Percentiles rank a stretch among this genome's conserved stretches.
Evolutionary conservation across 768 basidiomycete species (phyloP).

Genomic region (Omphalotus guepiniiformis): DNA sequence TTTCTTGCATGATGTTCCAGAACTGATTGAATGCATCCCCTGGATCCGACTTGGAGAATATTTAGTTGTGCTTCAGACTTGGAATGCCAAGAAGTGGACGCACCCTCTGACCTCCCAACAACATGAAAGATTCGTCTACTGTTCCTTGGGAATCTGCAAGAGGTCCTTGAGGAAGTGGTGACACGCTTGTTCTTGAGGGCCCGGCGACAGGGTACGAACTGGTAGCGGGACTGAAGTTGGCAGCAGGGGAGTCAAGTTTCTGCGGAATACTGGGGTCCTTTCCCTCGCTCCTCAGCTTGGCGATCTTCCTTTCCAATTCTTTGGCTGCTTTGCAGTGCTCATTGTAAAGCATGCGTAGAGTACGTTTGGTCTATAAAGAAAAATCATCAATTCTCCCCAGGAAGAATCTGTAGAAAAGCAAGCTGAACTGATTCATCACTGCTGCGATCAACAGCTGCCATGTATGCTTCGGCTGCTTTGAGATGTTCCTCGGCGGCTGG

Average conservation of each 20-base stretch:
- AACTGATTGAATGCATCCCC: slow-evolving; percentile 87
- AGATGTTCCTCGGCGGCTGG: slow-evolving; percentile 70
- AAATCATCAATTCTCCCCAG: slow-evolving; percentile 7
- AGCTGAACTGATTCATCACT: slow-evolving; percentile 63
- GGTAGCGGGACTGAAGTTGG: slow-evolving; percentile 22
- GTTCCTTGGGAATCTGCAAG: slow-evolving; percentile 55
- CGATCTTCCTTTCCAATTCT: slow-evolving; percentile 68
- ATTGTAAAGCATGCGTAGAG: slow-evolving; percentile 68
- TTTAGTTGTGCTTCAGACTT: slow-evolving; percentile 7
- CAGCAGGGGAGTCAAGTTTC: slow-evolving; percentile 33
- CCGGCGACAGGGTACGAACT: slow-evolving; percentile 23
- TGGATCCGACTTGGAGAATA: slow-evolving; percentile 57
- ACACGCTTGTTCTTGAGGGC: slow-evolving; percentile 38
- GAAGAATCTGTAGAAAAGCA: slow-evolving; percentile 10
- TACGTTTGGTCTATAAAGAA: slow-evolving; percentile 62
- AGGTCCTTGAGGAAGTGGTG: slow-evolving; percentile 39
- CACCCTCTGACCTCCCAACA: slow-evolving; percentile 72
- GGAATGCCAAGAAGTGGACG: slow-evolving; percentile 16
- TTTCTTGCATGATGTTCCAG: slow-evolving; percentile 84
- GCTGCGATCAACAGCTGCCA: slow-evolving; percentile 68
- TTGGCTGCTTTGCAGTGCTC: slow-evolving; percentile 69
- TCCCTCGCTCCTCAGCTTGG: slow-evolving; percentile 69
- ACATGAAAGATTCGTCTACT: slow-evolving; percentile 87
- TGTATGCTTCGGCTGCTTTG: slow-evolving; percentile 74
- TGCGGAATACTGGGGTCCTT: slow-evolving; percentile 75